Evolutionary conservation across 2,329 filamentous ascomycete species (phyloP), one percentile per base, ranked within the genome.

Genomic region (Apiospora aurea): DNA sequence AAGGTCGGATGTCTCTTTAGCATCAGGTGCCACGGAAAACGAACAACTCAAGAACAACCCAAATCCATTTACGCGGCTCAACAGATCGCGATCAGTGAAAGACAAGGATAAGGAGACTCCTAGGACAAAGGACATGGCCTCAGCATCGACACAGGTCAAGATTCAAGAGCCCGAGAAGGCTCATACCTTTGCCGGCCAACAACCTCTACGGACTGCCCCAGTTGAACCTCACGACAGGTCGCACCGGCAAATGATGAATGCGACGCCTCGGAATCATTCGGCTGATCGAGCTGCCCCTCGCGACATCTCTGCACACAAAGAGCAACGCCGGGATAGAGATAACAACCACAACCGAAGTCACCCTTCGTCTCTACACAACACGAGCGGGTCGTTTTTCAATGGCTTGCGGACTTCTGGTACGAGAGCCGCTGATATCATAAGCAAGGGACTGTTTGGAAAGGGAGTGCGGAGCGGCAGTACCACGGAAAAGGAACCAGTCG

Each of bases 391-490:
- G 2, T 90, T 96, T 71, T 89, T 96, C 78, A 93, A 88, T 75
- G 94, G 92, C 71, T 83, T 96, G 66, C 93, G 92, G 75, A 92
- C 88, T 76, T 91, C 91, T 6, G 92, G 91, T 24, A 92, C 89
- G 69, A 92, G 91, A 77, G 93, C 93, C 71, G 94, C 93, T 29
- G 93, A 94, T 74, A 94, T 94, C 78, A 90, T 96, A 74, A 92
- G 93, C 75, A 96, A 95, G 79, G 92, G 93, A 13, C 87, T 97
- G 69, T 95, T 97, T 78, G 93, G 93, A 73, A 96, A 96, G 81
- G 87, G 92, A 75, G 88, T 88, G 26, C 88, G 93, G 71, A 93
- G 91, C 77, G 94, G 93, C 79, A 93, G 90, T 75, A 89, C 91
- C 49, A 88, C 82, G 76, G 93, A 91, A 79, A 92, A 83, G 74